These are phyloP conservation scores for Pythium chondricola DNA, from an alignment of 352 stramenopile genomes.

Conservation along the genomic window DNA sequence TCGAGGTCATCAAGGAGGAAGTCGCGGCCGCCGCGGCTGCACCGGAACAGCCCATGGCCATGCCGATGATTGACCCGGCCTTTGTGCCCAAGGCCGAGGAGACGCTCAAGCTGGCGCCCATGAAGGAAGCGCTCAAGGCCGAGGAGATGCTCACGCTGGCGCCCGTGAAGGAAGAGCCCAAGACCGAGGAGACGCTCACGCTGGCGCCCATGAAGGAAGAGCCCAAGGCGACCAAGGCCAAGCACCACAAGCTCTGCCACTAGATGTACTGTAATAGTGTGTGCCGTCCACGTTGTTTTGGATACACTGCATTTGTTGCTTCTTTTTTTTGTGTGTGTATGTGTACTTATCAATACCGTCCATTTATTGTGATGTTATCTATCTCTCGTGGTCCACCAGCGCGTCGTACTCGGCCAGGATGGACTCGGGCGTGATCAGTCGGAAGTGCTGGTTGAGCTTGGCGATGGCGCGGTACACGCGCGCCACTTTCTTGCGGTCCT, in stretches of 20 bases:
- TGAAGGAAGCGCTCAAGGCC: too few relatives aligned
- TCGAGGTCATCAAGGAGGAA: constrained; percentile 30
- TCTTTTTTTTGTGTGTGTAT: too few relatives aligned
- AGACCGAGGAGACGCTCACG: not conserved
- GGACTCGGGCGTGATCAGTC: constrained; percentile 88
- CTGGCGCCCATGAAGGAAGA: constrained; percentile 3
- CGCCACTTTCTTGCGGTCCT: constrained; percentile 82
- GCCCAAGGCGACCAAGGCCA: too few relatives aligned
- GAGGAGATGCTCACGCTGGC: not conserved
- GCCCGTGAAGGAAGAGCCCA: not conserved
- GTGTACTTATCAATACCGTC: constrained; percentile 9
- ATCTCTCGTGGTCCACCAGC: constrained; percentile 26
- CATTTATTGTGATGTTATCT: constrained; percentile 14
- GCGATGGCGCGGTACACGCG: constrained; percentile 87
- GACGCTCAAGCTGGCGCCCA: constrained; percentile 23
- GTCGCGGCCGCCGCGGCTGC: not conserved
- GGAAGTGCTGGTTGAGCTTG: constrained; percentile 84
- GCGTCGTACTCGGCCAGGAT: constrained; percentile 84
- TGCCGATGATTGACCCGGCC: constrained; percentile 25
- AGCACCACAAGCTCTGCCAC: not conserved
- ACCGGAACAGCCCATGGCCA: not conserved
- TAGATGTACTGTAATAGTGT: too few relatives aligned
- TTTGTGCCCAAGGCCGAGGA: constrained; percentile 30
- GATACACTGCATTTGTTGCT: too few relatives aligned
- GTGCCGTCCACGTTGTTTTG: too few relatives aligned